Conservation (phyloP, 2,329 filamentous ascomycete genomes). For the Stagonosporopsis cucurbitacearum region DNA sequence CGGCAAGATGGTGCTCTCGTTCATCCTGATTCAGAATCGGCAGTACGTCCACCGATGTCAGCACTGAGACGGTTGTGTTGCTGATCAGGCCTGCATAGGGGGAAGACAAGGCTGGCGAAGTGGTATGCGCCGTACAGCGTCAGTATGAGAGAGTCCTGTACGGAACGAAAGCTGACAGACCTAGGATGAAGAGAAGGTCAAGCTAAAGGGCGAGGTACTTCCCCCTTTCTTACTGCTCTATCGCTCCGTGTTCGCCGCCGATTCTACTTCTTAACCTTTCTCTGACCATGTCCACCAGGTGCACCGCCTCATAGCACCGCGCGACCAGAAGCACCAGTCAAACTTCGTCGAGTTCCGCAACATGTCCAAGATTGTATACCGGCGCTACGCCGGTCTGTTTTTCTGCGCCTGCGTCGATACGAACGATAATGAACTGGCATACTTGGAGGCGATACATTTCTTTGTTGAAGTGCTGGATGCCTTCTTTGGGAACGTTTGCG, state of each 20-base stretch:
- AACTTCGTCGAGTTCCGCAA: constrained; percentile 97
- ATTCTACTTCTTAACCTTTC: not conserved
- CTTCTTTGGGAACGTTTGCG: constrained; percentile 99
- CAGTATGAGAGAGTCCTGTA: constrained; percentile 33
- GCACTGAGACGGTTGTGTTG: not conserved
- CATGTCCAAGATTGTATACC: constrained; percentile 91
- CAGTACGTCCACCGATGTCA: constrained; percentile 62
- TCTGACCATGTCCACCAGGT: constrained; percentile 65
- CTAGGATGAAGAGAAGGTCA: constrained; percentile 96
- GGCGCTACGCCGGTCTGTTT: constrained; percentile 96
- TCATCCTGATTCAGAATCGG: constrained; percentile 88
- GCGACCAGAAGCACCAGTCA: constrained; percentile 99
- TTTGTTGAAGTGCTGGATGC: constrained; percentile 98
- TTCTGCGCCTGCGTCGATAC: constrained; percentile 99
- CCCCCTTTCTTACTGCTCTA: constrained; percentile 6
- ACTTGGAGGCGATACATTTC: constrained; percentile 97
- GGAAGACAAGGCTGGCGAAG: constrained; percentile 97
- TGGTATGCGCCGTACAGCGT: constrained; percentile 97
- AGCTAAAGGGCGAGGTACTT: constrained; percentile 90
- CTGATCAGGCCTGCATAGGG: constrained; percentile 61
- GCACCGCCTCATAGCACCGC: constrained; percentile 94
- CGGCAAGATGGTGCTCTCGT: constrained; percentile 71
- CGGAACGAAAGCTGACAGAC: constrained; percentile 20
- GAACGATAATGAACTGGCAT: constrained; percentile 97
- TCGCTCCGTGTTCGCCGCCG: not conserved